Base-by-base conservation (phyloP, 2,329 filamentous ascomycete species). In the Macrophomina pseudophaseolina region DNA sequence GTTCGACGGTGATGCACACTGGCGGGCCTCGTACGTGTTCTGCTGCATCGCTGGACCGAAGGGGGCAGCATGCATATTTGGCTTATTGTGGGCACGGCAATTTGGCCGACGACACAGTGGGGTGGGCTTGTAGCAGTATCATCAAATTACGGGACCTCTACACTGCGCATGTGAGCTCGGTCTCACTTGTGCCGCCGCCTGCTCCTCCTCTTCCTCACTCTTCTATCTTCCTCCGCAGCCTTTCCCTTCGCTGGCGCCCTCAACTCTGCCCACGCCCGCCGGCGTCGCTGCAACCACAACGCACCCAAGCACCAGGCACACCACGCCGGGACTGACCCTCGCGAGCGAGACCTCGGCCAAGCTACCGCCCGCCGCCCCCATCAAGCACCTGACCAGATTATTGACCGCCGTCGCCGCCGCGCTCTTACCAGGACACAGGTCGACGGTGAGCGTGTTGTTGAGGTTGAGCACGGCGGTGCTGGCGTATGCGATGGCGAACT, bases 401-500 rank as follows among this genome's bases (percentile, higher is more conserved):
- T 86, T 71, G 52, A 81, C 83, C 0, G 85, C 85, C 52, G 79
- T 86, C 0, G 85, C 85, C 0, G 82, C 82, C 0, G 85, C 85
- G 66, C 82, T 83, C 9, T 75, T 74, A 12, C 81, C 80, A 0
- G 81, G 79, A 67, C 84, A 87, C 0, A 86, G 73, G 69, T 88
- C 85, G 3, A 87, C 80, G 0, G 87, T 76, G 65, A 85, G 86
- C 0, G 85, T 87, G 74, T 80, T 83, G 40, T 85, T 77, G 0
- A 83, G 71, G 1, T 80, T 82, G 46, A 85, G 80, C 3, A 79
- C 83, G 0, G 84, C 84, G 5, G 85, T 78, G 0, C 80, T 80
- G 0, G 84, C 79, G 84, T 83, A 86, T 3, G 85, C 84, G 0
- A 82, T 82, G 44, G 86, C 74, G 65, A 87, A 86, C 0, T 82